Evolutionary conservation across 176 grass and related monocot species (phyloP).

Genomic region (Oryza coarctata): DNA sequence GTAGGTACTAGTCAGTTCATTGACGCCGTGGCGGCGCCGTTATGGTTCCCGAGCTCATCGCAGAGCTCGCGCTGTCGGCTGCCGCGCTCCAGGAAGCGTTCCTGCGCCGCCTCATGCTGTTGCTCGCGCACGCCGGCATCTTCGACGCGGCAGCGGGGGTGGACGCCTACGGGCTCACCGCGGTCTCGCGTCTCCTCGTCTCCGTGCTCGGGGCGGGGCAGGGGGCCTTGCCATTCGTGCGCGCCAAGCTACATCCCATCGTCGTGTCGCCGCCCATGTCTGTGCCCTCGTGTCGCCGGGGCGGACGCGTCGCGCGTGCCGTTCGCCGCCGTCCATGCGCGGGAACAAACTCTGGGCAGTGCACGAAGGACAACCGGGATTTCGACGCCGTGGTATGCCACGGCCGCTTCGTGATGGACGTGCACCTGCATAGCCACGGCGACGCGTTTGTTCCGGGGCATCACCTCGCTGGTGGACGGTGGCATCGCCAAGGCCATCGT

Average conservation of each 20-base stretch:
- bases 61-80: constrained; percentile 40
- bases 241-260: constrained; percentile 50
- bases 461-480: constrained; percentile 54
- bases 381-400: constrained; percentile 60
- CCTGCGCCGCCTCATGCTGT: constrained; percentile 54
- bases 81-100: constrained; percentile 25
- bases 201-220: neutral
- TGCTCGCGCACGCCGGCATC: constrained; percentile 50
- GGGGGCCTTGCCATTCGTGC: constrained; percentile 54
- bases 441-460: constrained; percentile 41
- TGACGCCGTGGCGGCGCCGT: constrained; percentile 28
- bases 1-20: too few relatives aligned
- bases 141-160: constrained; percentile 12
- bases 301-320: constrained; percentile 24
- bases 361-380: constrained; percentile 25
- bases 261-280: constrained; percentile 43
- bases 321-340: constrained; percentile 41
- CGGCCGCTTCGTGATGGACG: constrained; percentile 54
- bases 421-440: constrained; percentile 32
- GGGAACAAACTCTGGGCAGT: constrained; percentile 41
- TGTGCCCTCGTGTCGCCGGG: constrained; percentile 41
- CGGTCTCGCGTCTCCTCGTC: constrained; percentile 49
- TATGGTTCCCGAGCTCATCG: constrained; percentile 36
- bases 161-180: constrained; percentile 40
- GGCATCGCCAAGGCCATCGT: constrained; percentile 44